Evolutionary conservation across 139 green algal species (phyloP).

Genomic region (Edaphochlamys debaryana): DNA sequence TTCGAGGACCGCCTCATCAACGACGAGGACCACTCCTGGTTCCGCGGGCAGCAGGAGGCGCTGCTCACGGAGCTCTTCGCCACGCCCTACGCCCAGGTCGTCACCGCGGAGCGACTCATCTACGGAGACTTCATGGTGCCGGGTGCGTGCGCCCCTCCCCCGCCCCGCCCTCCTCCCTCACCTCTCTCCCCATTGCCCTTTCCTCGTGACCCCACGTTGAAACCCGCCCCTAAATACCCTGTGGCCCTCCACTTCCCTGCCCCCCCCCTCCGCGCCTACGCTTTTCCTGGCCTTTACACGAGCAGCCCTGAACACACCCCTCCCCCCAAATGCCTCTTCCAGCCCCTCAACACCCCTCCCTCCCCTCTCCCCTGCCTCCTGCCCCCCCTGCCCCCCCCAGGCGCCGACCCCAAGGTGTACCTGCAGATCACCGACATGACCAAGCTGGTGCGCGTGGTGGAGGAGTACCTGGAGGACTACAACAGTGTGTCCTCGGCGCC

Average conservation of each 20-base stretch:
- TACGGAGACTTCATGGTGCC: constrained; percentile 81
- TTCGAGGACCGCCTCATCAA: constrained; percentile 85
- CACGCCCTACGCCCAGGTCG: constrained; percentile 48
- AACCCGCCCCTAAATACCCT: too few relatives aligned
- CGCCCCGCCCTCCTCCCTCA: too few relatives aligned
- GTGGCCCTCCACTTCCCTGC: too few relatives aligned
- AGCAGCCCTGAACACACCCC: too few relatives aligned
- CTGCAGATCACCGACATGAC: constrained; percentile 68
- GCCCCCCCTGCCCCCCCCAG: constrained; percentile 20
- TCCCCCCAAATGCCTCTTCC: too few relatives aligned
- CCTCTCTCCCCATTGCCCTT: too few relatives aligned
- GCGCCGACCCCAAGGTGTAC: constrained; percentile 72
- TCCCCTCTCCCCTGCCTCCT: too few relatives aligned
- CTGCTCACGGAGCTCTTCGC: constrained; percentile 47
- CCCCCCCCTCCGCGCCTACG: too few relatives aligned
- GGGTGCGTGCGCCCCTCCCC: constrained; percentile 11
- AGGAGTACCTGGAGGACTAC: constrained; percentile 88
- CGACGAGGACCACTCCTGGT: constrained; percentile 79
- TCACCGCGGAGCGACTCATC: constrained; percentile 70
- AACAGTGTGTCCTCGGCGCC: constrained; percentile 75
- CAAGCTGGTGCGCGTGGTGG: constrained; percentile 63
- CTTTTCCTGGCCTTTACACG: too few relatives aligned
- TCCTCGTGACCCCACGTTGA: too few relatives aligned
- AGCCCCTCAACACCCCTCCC: too few relatives aligned
- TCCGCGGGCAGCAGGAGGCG: constrained; percentile 53